Base-by-base conservation (phyloP, 257 asterid species). In the Solanum pimpinellifolium region DNA sequence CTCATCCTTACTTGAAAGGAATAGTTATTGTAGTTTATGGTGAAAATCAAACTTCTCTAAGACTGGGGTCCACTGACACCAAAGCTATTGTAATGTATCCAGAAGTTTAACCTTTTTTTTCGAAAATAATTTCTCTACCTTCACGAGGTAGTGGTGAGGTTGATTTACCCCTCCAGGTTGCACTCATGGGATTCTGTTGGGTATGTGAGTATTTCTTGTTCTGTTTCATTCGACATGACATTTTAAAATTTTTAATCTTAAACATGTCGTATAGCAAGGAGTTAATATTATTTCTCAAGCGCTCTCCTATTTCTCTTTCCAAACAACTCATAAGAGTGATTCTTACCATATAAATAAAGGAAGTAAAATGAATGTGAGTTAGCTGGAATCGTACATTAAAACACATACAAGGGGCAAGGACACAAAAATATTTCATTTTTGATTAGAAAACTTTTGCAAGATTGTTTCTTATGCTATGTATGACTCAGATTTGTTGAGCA, bases 111-210 rank as follows among this genome's bases (percentile, higher is more conserved):
- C n/a, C 0, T 2, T 9, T 18, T 18, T 16, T 6, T 16, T 2
- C 11, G 35, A 31, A 31, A 2, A 31, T 31, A 31, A 31, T 2
- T 0, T 56, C 65, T 56, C 11, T 56, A 1, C 0, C 11, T 18
- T 0, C 18, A 56, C 0, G 11, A 56, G 25, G 2, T 0, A 56
- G 65, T 7, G 11, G 1, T 56, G 7, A 52, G 2, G 2, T 56
- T 56, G 1, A n/a, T 16, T 11, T 56, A 20, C 65, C 65, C 35
- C 65, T 6, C n/a, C n/a, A 56, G 0, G 11, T 0, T 2, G 0
- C 10, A 16, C 62, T 52, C 1, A 2, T 6, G 62, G 23, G 4
- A 52, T 52, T 52, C 4, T 10, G 0, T 18, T 18, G 11, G 10
- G 23, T 16, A 52, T 52, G 62, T 49, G 2, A 52, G 18, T 52